phyloP scores from a whole-genome alignment of 192 early-diverging fungal genomes.

The Diversispora eburnea region DNA sequence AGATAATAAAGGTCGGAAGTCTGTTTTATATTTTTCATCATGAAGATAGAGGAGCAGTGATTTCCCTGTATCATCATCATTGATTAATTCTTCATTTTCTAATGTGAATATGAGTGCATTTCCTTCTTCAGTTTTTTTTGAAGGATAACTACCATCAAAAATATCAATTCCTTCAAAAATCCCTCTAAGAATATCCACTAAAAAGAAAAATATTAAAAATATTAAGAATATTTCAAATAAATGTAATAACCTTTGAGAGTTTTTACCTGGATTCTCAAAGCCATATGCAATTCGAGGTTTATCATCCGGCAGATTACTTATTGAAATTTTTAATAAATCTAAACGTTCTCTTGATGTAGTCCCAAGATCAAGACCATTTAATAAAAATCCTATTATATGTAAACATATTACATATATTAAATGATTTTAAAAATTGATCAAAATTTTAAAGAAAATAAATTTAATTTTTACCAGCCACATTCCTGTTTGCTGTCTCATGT shows the following conservation, averaged over 20 bases:
- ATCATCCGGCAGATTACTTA: slow-evolving; percentile 43
- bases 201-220: background rate
- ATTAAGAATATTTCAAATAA: background rate
- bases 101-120: slow-evolving; percentile 60
- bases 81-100: slow-evolving; percentile 14
- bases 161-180: slow-evolving; percentile 61
- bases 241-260: background rate
- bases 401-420: background rate
- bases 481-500: slow-evolving; percentile 39
- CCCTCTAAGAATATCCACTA: slow-evolving; percentile 51
- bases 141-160: slow-evolving; percentile 69
- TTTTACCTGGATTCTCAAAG: slow-evolving; percentile 48
- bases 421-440: background rate
- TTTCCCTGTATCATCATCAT: background rate
- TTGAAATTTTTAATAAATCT: slow-evolving; percentile 43
- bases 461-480: slow-evolving; percentile 37
- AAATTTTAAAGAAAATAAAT: background rate
- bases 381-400: slow-evolving; percentile 42
- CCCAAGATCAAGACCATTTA: slow-evolving; percentile 42
- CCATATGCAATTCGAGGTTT: slow-evolving; percentile 58
- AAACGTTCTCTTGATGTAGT: slow-evolving; percentile 34
- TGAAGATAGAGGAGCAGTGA: slow-evolving; percentile 49
- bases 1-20: slow-evolving; percentile 59
- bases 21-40: slow-evolving; percentile 48
- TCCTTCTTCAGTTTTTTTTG: slow-evolving; percentile 60